Evolutionary conservation across 192 early-diverging fungal species (phyloP).

Genomic region (Umbelopsis vinacea): DNA sequence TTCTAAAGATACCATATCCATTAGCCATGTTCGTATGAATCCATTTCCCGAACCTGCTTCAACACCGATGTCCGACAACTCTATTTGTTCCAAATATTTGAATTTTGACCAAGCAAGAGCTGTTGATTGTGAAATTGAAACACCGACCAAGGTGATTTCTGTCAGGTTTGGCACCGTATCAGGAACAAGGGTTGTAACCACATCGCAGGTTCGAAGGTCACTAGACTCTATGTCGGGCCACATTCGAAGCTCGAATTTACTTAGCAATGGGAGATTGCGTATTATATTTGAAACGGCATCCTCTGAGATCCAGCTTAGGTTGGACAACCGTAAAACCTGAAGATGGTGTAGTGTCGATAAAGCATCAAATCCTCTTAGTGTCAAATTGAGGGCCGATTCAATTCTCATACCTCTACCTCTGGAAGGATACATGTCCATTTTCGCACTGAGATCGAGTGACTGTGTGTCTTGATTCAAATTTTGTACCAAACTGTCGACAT

Average conservation of each 20-base stretch:
- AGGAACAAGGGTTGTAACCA: constrained; percentile 1
- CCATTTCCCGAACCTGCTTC: constrained; percentile 3
- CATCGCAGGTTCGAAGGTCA: neutral
- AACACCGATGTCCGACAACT: neutral
- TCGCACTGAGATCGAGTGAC: constrained; percentile 34
- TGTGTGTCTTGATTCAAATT: constrained; percentile 2
- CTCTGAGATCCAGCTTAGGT: neutral
- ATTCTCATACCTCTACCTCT: constrained; percentile 11
- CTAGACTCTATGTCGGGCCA: constrained; percentile 7
- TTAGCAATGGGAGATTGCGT: neutral
- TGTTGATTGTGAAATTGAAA: neutral
- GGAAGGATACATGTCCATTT: constrained; percentile 32
- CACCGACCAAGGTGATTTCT: constrained; percentile 15
- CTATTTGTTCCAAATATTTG: constrained; percentile 12
- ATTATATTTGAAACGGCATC: neutral
- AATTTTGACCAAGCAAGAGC: neutral
- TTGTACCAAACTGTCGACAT: constrained; percentile 21
- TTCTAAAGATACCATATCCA: neutral
- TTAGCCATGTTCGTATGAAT: neutral
- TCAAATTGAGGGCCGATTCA: neutral
- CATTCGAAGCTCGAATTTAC: constrained; percentile 2
- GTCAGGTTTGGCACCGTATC: neutral
- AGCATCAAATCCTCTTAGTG: neutral
- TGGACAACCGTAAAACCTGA: neutral
- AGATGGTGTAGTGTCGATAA: neutral